Percentiles rank a stretch among this genome's conserved stretches.
Evolutionary conservation across 768 basidiomycete genomes (phyloP).

Genomic region (Gelatoporia subvermispora): DNA sequence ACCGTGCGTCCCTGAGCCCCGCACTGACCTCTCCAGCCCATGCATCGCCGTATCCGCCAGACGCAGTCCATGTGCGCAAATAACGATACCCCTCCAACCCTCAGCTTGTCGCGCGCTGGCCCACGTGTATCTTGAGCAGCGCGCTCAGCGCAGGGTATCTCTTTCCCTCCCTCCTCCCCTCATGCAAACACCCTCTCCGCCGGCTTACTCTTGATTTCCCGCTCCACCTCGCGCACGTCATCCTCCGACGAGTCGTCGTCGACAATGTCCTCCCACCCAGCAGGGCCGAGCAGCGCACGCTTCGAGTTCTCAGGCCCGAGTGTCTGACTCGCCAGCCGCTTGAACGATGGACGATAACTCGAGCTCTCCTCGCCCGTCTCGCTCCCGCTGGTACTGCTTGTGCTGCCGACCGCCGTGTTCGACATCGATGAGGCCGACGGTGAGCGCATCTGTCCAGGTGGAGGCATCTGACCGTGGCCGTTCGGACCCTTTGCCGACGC

Average conservation of each 20-base stretch:
- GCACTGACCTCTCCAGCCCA: too few relatives aligned
- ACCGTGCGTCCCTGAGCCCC: too few relatives aligned
- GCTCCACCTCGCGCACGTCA: neutral
- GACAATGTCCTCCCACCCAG: slow-evolving; percentile 28
- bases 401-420: slow-evolving; percentile 6
- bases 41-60: too few relatives aligned
- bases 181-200: too few relatives aligned
- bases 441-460: slow-evolving; percentile 13
- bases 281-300: slow-evolving; percentile 36
- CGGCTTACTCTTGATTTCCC: slow-evolving; percentile 1
- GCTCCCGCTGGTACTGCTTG: too few relatives aligned
- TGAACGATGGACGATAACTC: slow-evolving; percentile 55
- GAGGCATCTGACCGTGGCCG: neutral
- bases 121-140: too few relatives aligned
- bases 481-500: neutral
- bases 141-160: too few relatives aligned
- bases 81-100: too few relatives aligned
- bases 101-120: too few relatives aligned
- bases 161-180: too few relatives aligned
- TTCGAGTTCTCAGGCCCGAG: slow-evolving; percentile 59
- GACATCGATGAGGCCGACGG: slow-evolving; percentile 23
- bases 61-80: too few relatives aligned
- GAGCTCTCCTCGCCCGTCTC: slow-evolving; percentile 17
- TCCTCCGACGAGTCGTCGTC: slow-evolving; percentile 15
- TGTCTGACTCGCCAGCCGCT: slow-evolving; percentile 69